Base-by-base conservation (phyloP, 2,329 filamentous ascomycete genomes). In the Lizonia empirigonia region DNA sequence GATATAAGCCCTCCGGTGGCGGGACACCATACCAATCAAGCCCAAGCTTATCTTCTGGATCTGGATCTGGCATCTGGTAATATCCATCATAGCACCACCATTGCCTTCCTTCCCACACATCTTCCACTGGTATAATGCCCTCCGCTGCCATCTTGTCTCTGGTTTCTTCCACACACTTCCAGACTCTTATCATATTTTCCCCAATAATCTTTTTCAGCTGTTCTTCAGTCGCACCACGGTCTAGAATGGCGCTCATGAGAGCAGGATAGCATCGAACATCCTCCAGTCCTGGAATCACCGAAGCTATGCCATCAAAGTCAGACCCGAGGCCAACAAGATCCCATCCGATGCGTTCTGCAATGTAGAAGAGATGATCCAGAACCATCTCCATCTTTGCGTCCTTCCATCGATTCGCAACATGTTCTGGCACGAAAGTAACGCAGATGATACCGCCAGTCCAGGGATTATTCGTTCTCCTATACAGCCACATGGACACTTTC, bases 271-370 rank as follows among this genome's bases (percentile, higher is more conserved):
- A 20, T 4, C 32, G 33, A 20, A 56, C 55, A 33, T 58, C 57
- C 9, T 58, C 55, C 2, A 57, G 35, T 19, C 49, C 55, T 1
- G n/a, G 8, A 0, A 37, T 10, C 9, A 8, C 45, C 6, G 12
- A 15, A n/a, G 10, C 8, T 8, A 54, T 53, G 1, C 54, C 57
- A 68, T 96, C 91, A 70, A 91, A 96, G 71, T 96, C 92, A 45
- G 87, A 91, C 0, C 92, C 92, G 13, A 97, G 73, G 1, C 92
- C 92, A 9, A 97, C 90, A 69, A 96, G 83, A 30, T 91, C 87
- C 62, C 87, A 96, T 4, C 93, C 92, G 53, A 96, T 90, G 26
- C 87, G 75, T 27, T 88, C 77, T 1, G 90, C 92, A 57, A 96
- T 91, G 68, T 97, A 81, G 55, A 84, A 78, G 53, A 96, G 86